These are phyloP conservation scores for Bathelium albidoporum DNA, from an alignment of 495 filamentous ascomycete species.

Conservation along the genomic window DNA sequence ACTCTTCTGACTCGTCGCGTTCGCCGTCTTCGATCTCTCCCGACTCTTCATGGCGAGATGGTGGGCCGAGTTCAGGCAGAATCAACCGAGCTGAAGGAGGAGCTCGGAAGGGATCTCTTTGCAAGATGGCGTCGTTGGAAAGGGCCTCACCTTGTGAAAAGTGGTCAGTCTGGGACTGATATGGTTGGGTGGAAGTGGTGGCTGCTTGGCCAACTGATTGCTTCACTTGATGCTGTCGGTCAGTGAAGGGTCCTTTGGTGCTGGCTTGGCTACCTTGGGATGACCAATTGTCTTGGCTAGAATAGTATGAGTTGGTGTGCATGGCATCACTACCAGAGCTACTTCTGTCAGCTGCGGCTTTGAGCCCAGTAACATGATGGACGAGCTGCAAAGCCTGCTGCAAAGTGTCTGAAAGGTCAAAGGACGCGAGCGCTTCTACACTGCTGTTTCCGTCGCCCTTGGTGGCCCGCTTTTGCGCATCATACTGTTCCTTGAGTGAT, in stretches of 20 bases:
- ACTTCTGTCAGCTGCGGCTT: constrained; percentile 34
- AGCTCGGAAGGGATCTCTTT: neutral
- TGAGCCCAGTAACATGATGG: constrained; percentile 49
- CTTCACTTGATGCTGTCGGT: neutral
- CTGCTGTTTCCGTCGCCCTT: constrained; percentile 44
- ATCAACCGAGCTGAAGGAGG: neutral
- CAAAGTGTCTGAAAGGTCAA: constrained; percentile 68
- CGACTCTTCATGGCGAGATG: neutral
- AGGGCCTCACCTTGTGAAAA: neutral
- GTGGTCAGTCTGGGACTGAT: neutral
- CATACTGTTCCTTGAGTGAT: constrained; percentile 60
- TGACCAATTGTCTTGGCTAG: constrained; percentile 51
- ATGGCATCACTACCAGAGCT: constrained; percentile 63
- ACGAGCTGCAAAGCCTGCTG: constrained; percentile 62
- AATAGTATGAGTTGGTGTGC: constrained; percentile 93
- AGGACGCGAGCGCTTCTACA: constrained; percentile 52
- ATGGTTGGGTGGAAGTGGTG: neutral
- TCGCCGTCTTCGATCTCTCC: neutral
- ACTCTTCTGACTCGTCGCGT: constrained; percentile 18
- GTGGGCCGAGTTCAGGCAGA: neutral
- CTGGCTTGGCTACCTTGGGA: constrained; percentile 36
- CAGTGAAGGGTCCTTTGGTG: neutral
- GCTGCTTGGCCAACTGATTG: neutral
- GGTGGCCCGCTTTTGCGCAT: constrained; percentile 46
- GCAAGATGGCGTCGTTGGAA: neutral